Conservation (phyloP, 129 eudicot genomes). For the Escallonia herrerae region DNA sequence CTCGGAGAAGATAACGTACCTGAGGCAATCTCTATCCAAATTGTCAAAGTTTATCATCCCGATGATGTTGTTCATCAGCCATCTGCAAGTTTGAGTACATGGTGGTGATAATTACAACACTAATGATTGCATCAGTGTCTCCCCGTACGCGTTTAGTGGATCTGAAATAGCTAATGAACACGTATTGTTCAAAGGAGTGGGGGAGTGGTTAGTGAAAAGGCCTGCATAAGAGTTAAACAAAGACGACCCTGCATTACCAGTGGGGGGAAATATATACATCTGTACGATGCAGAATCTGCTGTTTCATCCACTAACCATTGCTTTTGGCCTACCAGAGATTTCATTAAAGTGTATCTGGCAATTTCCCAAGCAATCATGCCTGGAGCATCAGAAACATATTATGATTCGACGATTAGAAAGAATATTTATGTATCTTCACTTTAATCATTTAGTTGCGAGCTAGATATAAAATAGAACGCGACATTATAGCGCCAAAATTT, state of each 20-base stretch:
- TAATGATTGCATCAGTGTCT: slow-evolving; percentile 8
- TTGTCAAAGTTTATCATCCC: too few relatives aligned
- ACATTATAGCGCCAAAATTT: too few relatives aligned
- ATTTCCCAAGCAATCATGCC: too few relatives aligned
- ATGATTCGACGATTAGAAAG: too few relatives aligned
- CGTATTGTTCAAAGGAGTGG: background rate
- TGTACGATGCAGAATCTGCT: slow-evolving; percentile 5
- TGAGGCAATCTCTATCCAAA: too few relatives aligned
- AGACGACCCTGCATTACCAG: background rate
- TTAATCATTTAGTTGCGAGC: too few relatives aligned
- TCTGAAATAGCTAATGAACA: background rate
- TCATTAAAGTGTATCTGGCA: too few relatives aligned
- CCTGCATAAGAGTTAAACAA: background rate
- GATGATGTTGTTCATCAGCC: too few relatives aligned
- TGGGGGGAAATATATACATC: background rate
- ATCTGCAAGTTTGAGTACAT: background rate
- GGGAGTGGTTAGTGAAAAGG: background rate
- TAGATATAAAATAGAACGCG: too few relatives aligned
- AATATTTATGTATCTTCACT: too few relatives aligned
- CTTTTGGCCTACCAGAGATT: background rate
- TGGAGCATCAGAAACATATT: too few relatives aligned
- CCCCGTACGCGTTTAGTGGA: slow-evolving; percentile 6
- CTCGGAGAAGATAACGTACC: too few relatives aligned
- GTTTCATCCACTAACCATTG: slow-evolving; percentile 15
- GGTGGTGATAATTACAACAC: background rate